Evolutionary conservation across 1,284 basidiomycete species (phyloP), one percentile per base, ranked within the genome.

Genomic region (Pholiota adiposa): DNA sequence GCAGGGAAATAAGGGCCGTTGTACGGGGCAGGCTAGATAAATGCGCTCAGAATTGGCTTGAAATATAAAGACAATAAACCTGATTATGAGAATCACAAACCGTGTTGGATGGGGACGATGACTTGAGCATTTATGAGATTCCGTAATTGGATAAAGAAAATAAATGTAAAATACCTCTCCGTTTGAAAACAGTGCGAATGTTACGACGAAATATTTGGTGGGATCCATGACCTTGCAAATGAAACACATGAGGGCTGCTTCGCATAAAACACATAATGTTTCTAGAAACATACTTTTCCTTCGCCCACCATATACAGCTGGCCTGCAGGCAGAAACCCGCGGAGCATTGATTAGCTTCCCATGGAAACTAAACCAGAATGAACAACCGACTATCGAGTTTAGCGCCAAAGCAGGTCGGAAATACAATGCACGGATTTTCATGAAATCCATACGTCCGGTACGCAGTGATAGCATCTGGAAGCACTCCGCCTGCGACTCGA

Each of bases 101-200:
- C 51, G 84, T 85, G 65, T 86, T 86, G 0, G 85, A 87, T 14
- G 85, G 85, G 21, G 85, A 87, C 6, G 84, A 86, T 0, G 84
- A 87, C 83, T 76, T 41, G 19, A 44, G 51, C 16, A n/a, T n/a
- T n/a, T n/a, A n/a, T n/a, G n/a, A n/a, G n/a, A n/a, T n/a, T n/a
- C n/a, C n/a, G n/a, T n/a, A n/a, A n/a, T n/a, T n/a, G n/a, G n/a
- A n/a, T n/a, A n/a, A n/a, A n/a, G 16, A 18, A 1, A 33, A 11
- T n/a, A 12, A n/a, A 53, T 53, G 11, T 40, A 58, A 49, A 51
- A 36, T 54, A 84, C 84, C 76, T 86, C 84, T 67, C 84, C 84
- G 60, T 85, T 84, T 27, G 80, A 83, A 66, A 86, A 86, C 36
- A 86, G 69, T 0, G 83, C 83, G 60, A 85, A 79, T 0, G 85